Conservation (phyloP, 2,329 filamentous ascomycete genomes). For the Cladosporium colombiae region DNA sequence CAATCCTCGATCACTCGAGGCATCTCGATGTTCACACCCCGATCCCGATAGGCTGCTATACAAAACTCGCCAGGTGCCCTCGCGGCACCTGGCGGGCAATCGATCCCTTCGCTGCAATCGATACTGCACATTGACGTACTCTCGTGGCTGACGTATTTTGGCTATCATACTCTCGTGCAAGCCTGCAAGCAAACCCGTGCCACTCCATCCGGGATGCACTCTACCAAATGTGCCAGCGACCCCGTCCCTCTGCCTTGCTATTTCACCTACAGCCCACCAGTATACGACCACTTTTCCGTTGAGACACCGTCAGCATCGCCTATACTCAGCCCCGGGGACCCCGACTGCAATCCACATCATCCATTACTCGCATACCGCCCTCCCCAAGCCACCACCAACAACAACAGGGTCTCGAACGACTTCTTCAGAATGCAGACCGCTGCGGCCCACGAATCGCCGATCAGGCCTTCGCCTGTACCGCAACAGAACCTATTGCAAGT, state of each 20-base stretch:
- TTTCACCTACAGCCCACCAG: slow-evolving; percentile 23
- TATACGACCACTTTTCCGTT: slow-evolving; percentile 23
- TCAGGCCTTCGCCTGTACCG: slow-evolving; percentile 34
- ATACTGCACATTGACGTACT: background rate
- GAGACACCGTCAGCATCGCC: slow-evolving; percentile 27
- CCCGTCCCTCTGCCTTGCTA: slow-evolving; percentile 17
- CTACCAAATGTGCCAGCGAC: background rate
- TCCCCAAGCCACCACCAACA: background rate
- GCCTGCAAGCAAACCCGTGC: background rate
- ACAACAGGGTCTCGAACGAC: slow-evolving; percentile 27
- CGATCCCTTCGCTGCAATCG: slow-evolving; percentile 6
- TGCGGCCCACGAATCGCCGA: slow-evolving; percentile 29
- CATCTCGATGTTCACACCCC: slow-evolving; percentile 1
- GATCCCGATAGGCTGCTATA: slow-evolving; percentile 5
- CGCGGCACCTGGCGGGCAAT: background rate
- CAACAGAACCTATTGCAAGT: slow-evolving; percentile 38
- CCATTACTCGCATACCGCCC: slow-evolving; percentile 29
- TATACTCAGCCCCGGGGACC: slow-evolving; percentile 9
- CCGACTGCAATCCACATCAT: slow-evolving; percentile 22
- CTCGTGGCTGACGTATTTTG: slow-evolving; percentile 3
- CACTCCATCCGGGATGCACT: slow-evolving; percentile 5
- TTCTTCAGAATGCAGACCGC: slow-evolving; percentile 38
- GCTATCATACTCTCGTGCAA: background rate
- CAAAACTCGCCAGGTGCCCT: background rate
- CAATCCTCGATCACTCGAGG: slow-evolving; percentile 3